Conservation (phyloP, 495 filamentous ascomycete genomes). For the Patellaria atrata region DNA sequence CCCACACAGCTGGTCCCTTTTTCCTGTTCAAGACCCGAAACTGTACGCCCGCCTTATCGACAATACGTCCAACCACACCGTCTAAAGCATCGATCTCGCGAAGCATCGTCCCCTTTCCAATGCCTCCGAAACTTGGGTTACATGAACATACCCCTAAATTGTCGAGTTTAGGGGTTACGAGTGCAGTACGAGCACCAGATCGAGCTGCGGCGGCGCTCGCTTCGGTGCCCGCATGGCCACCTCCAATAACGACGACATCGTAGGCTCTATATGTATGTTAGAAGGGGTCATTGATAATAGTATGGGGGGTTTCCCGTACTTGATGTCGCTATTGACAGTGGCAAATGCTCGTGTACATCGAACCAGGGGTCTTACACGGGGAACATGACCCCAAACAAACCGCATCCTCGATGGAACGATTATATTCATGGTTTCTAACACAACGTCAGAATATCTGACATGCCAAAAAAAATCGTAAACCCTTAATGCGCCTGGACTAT, state of each 20-base stretch:
- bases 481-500: not conserved
- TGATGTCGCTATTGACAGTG: slow-evolving; percentile 20
- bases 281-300: slow-evolving; percentile 1
- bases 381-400: slow-evolving; percentile 29
- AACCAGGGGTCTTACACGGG: slow-evolving; percentile 25
- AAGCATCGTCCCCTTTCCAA: slow-evolving; percentile 96
- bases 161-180: slow-evolving; percentile 72
- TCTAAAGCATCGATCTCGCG: slow-evolving; percentile 93
- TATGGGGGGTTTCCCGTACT: slow-evolving; percentile 7
- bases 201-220: slow-evolving; percentile 88
- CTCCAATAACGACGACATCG: slow-evolving; percentile 91
- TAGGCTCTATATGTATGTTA: slow-evolving; percentile 41
- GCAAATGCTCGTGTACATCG: slow-evolving; percentile 21
- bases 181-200: slow-evolving; percentile 73
- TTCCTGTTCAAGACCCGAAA: slow-evolving; percentile 76
- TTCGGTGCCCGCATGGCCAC: slow-evolving; percentile 90
- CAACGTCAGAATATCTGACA: too few species aligned
- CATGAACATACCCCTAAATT: slow-evolving; percentile 95
- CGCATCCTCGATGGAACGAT: slow-evolving; percentile 13
- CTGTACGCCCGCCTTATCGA: slow-evolving; percentile 87
- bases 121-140: slow-evolving; percentile 94
- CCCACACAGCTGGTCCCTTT: slow-evolving; percentile 95
- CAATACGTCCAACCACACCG: slow-evolving; percentile 73
- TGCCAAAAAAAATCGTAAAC: not conserved
- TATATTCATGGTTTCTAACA: slow-evolving; percentile 10